Conservation (phyloP, 306 rosid genomes). For the Fragaria iinumae region DNA sequence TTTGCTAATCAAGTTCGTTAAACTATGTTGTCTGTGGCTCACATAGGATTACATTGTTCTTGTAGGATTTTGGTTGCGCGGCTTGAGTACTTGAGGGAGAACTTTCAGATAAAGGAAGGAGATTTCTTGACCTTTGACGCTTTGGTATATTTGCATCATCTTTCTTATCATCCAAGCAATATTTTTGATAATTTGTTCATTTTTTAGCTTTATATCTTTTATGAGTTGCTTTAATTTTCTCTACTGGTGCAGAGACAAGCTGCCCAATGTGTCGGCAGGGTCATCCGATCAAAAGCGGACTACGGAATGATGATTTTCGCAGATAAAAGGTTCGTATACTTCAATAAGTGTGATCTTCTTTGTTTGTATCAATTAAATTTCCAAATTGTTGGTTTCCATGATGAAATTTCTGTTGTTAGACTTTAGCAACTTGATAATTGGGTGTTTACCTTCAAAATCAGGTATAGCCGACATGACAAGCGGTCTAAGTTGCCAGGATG, state of each 20-base stretch:
- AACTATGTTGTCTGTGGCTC: conserved; percentile 17
- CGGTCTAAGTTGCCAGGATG: conserved; percentile 94
- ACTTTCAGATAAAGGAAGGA: conserved; percentile 93
- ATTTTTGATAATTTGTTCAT: not conserved
- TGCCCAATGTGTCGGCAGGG: conserved; percentile 97
- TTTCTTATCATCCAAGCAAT: conserved; percentile 6
- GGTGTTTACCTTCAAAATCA: conserved; percentile 28
- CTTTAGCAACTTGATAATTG: not conserved
- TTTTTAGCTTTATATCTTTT: not conserved
- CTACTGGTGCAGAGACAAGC: conserved; percentile 80
- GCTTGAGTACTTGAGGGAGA: conserved; percentile 74
- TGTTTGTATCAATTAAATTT: not conserved
- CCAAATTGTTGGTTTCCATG: not conserved
- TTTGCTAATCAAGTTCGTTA: conserved; percentile 4
- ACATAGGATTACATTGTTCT: conserved; percentile 19
- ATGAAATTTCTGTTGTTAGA: not conserved
- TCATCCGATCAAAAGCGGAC: conserved; percentile 94
- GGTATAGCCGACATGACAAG: conserved; percentile 96
- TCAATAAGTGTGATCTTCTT: not conserved
- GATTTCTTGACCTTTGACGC: conserved; percentile 97
- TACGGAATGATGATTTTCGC: conserved; percentile 99
- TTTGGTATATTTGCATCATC: conserved; percentile 48
- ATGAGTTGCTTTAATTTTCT: conserved; percentile 14
- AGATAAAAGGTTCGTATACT: conserved; percentile 67
- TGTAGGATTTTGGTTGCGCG: conserved; percentile 88